Conservation (phyloP, 1,284 basidiomycete species). For the Cutaneotrichosporon mucoides region DNA sequence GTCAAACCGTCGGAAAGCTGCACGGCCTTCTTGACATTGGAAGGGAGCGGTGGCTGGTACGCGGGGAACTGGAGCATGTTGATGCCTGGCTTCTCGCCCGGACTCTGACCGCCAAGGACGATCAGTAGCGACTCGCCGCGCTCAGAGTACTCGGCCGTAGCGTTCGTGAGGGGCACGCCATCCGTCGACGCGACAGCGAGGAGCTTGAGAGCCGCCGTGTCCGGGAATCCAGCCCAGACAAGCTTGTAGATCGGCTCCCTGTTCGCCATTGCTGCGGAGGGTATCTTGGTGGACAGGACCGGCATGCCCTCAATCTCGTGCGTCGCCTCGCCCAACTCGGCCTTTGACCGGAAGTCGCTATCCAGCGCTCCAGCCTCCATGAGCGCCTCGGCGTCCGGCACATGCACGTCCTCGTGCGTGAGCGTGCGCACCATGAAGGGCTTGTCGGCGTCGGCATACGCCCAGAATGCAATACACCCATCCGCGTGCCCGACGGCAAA, state of each 20-base stretch:
- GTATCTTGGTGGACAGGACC: conserved; percentile 3
- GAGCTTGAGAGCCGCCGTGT: conserved; percentile 45
- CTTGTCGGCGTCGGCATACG: conserved; percentile 70
- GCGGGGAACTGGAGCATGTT: conserved; percentile 68
- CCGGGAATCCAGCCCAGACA: conserved; percentile 72
- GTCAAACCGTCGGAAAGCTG: conserved; percentile 50
- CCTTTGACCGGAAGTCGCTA: conserved; percentile 34
- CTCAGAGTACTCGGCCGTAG: conserved; percentile 44
- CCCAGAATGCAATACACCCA: conserved; percentile 83
- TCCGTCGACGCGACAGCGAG: conserved; percentile 15
- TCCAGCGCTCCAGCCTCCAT: conserved; percentile 48
- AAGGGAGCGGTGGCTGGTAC: conserved; percentile 47
- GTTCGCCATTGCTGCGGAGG: conserved; percentile 26
- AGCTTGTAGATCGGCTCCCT: conserved; percentile 86
- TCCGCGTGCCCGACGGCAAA: conserved; percentile 64
- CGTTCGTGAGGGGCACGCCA: conserved; percentile 37
- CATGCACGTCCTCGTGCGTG: conserved; percentile 52
- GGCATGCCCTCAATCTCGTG: conserved; percentile 26
- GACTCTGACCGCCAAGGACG: conserved; percentile 68
- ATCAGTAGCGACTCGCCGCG: conserved; percentile 68
- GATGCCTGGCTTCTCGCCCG: conserved; percentile 61
- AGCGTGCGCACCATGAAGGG: conserved; percentile 76
- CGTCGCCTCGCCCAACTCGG: conserved; percentile 11
- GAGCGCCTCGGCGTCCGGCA: conserved; percentile 48
- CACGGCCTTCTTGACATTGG: conserved; percentile 13